Conservation (phyloP, 2,329 filamentous ascomycete genomes). For the Stylonectria norvegica region DNA sequence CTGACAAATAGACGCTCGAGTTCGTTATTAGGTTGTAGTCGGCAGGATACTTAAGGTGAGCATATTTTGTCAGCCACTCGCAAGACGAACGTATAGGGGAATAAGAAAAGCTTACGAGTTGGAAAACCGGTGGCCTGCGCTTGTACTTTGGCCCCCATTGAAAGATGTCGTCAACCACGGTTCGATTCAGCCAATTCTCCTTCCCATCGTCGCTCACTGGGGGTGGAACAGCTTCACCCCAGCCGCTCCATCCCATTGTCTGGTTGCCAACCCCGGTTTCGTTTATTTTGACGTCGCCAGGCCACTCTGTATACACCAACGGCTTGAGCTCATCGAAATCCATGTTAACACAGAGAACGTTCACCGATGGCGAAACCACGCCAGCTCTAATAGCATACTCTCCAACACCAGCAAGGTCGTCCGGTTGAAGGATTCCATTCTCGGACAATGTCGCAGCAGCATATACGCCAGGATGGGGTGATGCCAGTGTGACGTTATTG, state of each 20-base stretch:
- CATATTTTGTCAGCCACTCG: slow-evolving; percentile 6
- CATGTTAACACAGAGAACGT: slow-evolving; percentile 71
- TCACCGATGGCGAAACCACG: slow-evolving; percentile 66
- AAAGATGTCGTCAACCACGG: slow-evolving; percentile 67
- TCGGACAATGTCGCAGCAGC: slow-evolving; percentile 56
- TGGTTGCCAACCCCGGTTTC: slow-evolving; percentile 35
- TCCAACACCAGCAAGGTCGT: slow-evolving; percentile 61
- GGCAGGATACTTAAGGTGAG: slow-evolving; percentile 45
- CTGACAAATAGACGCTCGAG: slow-evolving; percentile 36
- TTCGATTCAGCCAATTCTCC: slow-evolving; percentile 49
- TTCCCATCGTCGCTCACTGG: slow-evolving; percentile 21
- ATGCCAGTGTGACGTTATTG: slow-evolving; percentile 73
- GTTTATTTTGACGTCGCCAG: slow-evolving; percentile 35
- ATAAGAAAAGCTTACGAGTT: slow-evolving; percentile 33
- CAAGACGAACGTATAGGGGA: slow-evolving; percentile 17
- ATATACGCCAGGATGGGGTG: slow-evolving; percentile 70
- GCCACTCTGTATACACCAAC: slow-evolving; percentile 63
- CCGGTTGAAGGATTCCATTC: slow-evolving; percentile 69
- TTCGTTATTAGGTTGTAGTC: slow-evolving; percentile 67
- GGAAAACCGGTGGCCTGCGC: slow-evolving; percentile 53
- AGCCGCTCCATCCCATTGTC: slow-evolving; percentile 32
- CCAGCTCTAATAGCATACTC: slow-evolving; percentile 66
- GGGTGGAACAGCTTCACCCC: slow-evolving; percentile 38
- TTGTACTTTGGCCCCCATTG: slow-evolving; percentile 55
- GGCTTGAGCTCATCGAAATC: slow-evolving; percentile 56